Evolutionary conservation across 257 asterid species (phyloP), one percentile per base, ranked within the genome.

Genomic region (Solanum bulbocastanum): DNA sequence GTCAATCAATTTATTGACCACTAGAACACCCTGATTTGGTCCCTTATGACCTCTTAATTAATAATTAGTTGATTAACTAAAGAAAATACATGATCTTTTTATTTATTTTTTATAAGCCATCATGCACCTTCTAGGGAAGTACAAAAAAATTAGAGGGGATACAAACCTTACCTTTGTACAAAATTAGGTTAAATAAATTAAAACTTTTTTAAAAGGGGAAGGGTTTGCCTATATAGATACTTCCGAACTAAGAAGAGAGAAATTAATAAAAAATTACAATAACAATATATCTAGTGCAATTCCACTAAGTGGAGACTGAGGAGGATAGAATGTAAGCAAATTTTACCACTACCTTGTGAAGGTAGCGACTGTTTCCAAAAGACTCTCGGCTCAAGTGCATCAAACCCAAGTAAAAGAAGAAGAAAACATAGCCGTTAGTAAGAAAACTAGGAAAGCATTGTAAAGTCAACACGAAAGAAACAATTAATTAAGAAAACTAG

Each of bases 1-100:
- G 22, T 49, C 9, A 5, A 49, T 3, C 3, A 49, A 49, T 49
- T 49, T 2, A 52, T 52, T 52, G 60, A 52, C 3, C 60, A 52
- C 23, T 5, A 52, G 23, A 16, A 16, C 60, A 52, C 23, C 22
- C 3, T 52, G 20, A 46, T 14, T 46, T 46, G 98, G 89, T 92
- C 25, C 30, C 87, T 49, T 30, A 86, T 91, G 6, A 23, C 65
- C n/a, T 56, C 65, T 56, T 18, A 56, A 56, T 18, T 49, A 5
- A 16, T 22, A 49, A 1, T 46, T 46, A 49, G 23, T 52, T 52
- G 10, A 1, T 52, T 52, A 18, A 56, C 3, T 2, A 56, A 56
- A 56, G 65, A 56, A 56, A 56, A 56, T n/a, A 56, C n/a, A 18
- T 56, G 65, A 56, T 56, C 65, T 56, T 56, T 56, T 56, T 52